phyloP scores from a whole-genome alignment of 495 filamentous ascomycete genomes.

The Haplographium delicatum region DNA sequence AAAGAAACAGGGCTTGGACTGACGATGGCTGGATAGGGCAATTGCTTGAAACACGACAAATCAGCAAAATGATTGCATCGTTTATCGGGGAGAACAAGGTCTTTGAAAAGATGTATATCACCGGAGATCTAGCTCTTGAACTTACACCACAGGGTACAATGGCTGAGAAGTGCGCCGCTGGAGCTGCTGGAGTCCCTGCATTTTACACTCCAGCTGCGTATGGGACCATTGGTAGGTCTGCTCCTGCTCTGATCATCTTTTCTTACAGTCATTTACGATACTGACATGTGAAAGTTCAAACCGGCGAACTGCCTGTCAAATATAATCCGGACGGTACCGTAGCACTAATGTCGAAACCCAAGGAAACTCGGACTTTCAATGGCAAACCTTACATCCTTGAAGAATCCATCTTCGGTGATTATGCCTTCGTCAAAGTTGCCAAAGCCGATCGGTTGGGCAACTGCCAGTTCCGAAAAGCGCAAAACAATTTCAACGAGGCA shows the following conservation, averaged over 20 bases:
- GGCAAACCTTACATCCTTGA: constrained; percentile 16
- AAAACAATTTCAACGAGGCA: constrained; percentile 19
- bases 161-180: constrained; percentile 18
- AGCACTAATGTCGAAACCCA: constrained; percentile 10
- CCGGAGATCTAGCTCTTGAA: constrained; percentile 14
- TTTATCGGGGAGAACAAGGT: constrained; percentile 20
- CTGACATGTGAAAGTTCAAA: constrained; percentile 13
- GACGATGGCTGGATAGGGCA: constrained; percentile 9
- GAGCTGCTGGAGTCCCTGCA: constrained; percentile 19
- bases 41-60: constrained; percentile 14
- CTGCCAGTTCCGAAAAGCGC: constrained; percentile 16
- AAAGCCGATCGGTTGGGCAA: constrained; percentile 22
- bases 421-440: constrained; percentile 21
- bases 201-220: constrained; percentile 20
- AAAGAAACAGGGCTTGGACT: neutral
- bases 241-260: no score
- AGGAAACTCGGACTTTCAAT: constrained; percentile 20
- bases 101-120: constrained; percentile 20
- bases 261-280: neutral
- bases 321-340: constrained; percentile 17
- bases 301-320: constrained; percentile 15
- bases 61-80: constrained; percentile 17
- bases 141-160: constrained; percentile 21
- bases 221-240: constrained; percentile 19
- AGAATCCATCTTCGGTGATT: constrained; percentile 20